Conservation (phyloP, 306 rosid species). For the Cucumis cinereus region DNA sequence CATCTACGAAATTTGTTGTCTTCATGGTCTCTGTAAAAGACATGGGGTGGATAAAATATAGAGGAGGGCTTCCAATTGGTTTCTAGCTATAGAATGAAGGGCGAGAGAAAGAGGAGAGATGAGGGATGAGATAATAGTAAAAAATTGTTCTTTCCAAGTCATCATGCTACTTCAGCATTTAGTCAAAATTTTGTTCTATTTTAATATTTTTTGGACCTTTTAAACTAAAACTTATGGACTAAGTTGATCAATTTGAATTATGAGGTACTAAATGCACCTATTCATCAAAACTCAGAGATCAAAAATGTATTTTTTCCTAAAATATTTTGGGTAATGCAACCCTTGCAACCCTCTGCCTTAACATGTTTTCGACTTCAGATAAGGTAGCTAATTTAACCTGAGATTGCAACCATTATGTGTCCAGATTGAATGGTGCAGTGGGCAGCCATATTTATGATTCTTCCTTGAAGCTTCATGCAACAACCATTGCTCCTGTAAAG, state of each 20-base stretch:
- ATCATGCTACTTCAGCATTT: too few species aligned
- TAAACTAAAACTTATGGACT: too few species aligned
- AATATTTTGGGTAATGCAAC: neutral
- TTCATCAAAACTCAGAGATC: too few species aligned
- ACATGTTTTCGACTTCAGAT: neutral
- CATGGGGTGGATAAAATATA: slow-evolving; percentile 63
- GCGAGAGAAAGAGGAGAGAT: too few species aligned
- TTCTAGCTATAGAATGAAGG: slow-evolving; percentile 94
- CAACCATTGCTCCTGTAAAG: slow-evolving; percentile 47
- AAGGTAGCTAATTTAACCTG: slow-evolving; percentile 6
- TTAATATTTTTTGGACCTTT: too few species aligned
- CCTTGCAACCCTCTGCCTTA: neutral
- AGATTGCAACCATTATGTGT: slow-evolving; percentile 14
- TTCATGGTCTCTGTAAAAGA: slow-evolving; percentile 45
- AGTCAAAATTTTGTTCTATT: too few species aligned
- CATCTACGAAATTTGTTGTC: slow-evolving; percentile 62
- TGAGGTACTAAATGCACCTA: too few species aligned
- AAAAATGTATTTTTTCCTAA: neutral
- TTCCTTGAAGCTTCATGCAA: slow-evolving; percentile 27
- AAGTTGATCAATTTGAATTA: too few species aligned
- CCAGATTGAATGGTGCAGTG: slow-evolving; percentile 39
- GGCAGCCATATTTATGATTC: slow-evolving; percentile 24
- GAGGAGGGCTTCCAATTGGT: slow-evolving; percentile 88
- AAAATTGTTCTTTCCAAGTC: too few species aligned
- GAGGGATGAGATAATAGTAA: too few species aligned